Evolutionary conservation across 257 asterid species (phyloP), one percentile per base, ranked within the genome.

Genomic region (Solanum bulbocastanum): DNA sequence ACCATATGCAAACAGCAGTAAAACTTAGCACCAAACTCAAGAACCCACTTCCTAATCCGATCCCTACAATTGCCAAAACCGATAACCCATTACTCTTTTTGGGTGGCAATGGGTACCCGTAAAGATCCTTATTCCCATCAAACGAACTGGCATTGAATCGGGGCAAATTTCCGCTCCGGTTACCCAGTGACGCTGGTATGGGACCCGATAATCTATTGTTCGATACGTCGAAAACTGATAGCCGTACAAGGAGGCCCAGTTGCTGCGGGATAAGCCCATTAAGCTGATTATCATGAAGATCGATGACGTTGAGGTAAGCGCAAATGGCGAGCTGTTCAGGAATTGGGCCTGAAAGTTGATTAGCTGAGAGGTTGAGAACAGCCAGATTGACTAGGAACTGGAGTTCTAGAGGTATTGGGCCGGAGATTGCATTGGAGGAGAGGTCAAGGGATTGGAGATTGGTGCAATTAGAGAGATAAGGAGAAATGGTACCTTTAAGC

Each of bases 1-100:
- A 90, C 99, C 99, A 97, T 7, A 96, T 44, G 82, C 99, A 97
- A 52, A 97, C 99, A 6, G 95, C 99, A 20, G 95, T 92, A 88
- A 97, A 97, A 88, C 99, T 97, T 85, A 97, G 88, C 3, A 95
- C 92, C 93, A 97, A 89, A 92, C 99, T 97, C 58, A 93, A 74
- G 44, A 97, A 88, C 88, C 99, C 99, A 84, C 98, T 97, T 11
- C 98, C 98, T 33, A 97, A 92, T 74, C 99, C 99, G 94, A 97
- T 97, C 91, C 98, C 99, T 10, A 97, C 99, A 32, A 97, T 95
- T 18, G 94, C 92, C 87, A 92, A 13, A 10, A 97, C 88, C 23
- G 97, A 93, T 13, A 97, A 89, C 84, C 98, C 98, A 46, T 69
- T 93, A 35, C 89, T 93, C 86, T 89, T 96, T 96, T 92, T 91